Evolutionary conservation across 768 basidiomycete genomes (phyloP).

Genomic region (Nidula microcarpa): DNA sequence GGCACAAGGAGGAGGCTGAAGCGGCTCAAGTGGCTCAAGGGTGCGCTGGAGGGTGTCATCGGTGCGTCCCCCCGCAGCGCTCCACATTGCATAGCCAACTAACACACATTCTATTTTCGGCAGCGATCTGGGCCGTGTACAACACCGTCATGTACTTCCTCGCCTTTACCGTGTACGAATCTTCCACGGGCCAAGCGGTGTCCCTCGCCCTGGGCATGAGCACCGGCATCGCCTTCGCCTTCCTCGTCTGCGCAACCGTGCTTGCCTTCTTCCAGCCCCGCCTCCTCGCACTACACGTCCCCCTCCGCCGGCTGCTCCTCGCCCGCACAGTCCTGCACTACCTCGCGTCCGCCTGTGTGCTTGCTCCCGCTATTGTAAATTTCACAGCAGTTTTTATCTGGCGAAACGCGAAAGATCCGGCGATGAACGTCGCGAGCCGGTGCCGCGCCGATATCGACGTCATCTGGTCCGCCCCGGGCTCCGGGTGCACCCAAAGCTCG

Average conservation of each 20-base stretch:
- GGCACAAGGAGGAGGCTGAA: slow-evolving; percentile 19
- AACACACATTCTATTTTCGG: not conserved
- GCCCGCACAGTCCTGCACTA: slow-evolving; percentile 30
- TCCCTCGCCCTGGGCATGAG: slow-evolving; percentile 48
- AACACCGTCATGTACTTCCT: slow-evolving; percentile 64
- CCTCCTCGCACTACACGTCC: slow-evolving; percentile 25
- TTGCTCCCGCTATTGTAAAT: slow-evolving; percentile 53
- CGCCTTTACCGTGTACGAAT: slow-evolving; percentile 44
- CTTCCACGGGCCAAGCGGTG: slow-evolving; percentile 33
- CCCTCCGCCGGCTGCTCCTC: slow-evolving; percentile 24
- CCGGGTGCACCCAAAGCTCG: slow-evolving; percentile 20
- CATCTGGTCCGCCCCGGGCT: slow-evolving; percentile 49
- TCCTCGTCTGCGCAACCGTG: slow-evolving; percentile 30
- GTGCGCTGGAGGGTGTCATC: slow-evolving; percentile 28
- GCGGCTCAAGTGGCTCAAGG: slow-evolving; percentile 21
- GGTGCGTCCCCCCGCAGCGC: slow-evolving; percentile 23
- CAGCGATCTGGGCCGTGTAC: slow-evolving; percentile 61
- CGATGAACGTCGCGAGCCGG: slow-evolving; percentile 34
- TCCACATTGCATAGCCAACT: too few species aligned
- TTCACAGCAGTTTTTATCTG: slow-evolving; percentile 51
- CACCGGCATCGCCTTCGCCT: slow-evolving; percentile 36
- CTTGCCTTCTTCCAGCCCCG: slow-evolving; percentile 36
- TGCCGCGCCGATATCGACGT: slow-evolving; percentile 67
- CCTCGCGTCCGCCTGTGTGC: slow-evolving; percentile 41
- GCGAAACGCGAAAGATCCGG: slow-evolving; percentile 35